phyloP scores from a whole-genome alignment of 2,329 filamentous ascomycete species.

The Penicillium sp. region DNA sequence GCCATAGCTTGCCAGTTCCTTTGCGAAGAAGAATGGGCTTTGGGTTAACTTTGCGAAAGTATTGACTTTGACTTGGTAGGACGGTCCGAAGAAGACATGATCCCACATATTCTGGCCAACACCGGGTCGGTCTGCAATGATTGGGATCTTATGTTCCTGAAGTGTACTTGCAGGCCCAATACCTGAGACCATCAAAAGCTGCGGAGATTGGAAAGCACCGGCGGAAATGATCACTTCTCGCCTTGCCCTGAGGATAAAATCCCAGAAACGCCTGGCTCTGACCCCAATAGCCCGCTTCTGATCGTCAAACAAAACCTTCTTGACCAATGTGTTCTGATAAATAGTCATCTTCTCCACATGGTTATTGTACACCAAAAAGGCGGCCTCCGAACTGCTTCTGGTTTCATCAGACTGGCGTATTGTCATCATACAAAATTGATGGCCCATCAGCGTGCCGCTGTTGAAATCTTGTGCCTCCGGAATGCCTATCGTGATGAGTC shows the following conservation, averaged over 20 bases:
- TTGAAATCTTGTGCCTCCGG: conserved; percentile 44
- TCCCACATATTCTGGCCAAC: conserved; percentile 46
- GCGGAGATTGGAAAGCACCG: conserved; percentile 59
- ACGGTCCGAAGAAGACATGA: conserved; percentile 36
- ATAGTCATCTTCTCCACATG: conserved; percentile 43
- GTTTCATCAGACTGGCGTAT: conserved; percentile 51
- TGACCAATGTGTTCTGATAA: conserved; percentile 50
- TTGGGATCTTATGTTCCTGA: conserved; percentile 28
- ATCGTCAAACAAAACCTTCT: conserved; percentile 56
- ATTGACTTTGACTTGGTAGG: conserved; percentile 32
- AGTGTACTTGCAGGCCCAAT: conserved; percentile 46
- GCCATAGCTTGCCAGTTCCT: conserved; percentile 20
- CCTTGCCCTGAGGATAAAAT: conserved; percentile 53
- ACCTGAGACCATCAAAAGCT: conserved; percentile 58
- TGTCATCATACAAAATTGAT: conserved; percentile 50
- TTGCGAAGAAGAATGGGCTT: conserved; percentile 18
- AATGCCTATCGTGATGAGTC: conserved; percentile 48
- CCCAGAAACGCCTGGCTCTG: conserved; percentile 41
- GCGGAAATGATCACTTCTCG: conserved; percentile 56
- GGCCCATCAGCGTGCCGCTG: conserved; percentile 49
- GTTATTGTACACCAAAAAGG: conserved; percentile 36
- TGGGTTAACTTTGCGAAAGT: conserved; percentile 26
- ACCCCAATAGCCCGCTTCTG: conserved; percentile 52
- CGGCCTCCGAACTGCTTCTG: conserved; percentile 55
- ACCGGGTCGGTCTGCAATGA: conserved; percentile 34